Evolutionary conservation across 2,329 filamentous ascomycete species (phyloP).

Genomic region (Cladophialophora yegresii): DNA sequence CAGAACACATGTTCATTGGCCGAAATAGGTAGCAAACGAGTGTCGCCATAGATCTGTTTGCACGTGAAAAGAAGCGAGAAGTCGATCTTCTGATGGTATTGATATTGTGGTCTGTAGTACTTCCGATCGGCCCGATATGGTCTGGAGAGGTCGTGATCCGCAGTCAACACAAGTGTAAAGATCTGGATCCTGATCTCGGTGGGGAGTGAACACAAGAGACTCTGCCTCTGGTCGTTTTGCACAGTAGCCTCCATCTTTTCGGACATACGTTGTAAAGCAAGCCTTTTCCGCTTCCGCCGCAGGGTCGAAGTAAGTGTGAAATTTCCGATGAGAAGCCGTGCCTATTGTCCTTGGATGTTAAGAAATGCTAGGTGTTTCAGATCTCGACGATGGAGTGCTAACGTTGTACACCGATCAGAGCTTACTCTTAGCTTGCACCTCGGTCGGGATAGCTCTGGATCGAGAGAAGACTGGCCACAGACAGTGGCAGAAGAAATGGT

Average conservation of each 20-base stretch:
- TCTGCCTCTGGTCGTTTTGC: slow-evolving; percentile 29
- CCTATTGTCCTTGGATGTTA: background rate
- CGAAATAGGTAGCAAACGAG: slow-evolving; percentile 41
- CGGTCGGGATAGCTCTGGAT: background rate
- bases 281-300: background rate
- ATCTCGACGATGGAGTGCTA: slow-evolving; percentile 1
- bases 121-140: slow-evolving; percentile 36
- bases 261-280: background rate
- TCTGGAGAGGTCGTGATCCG: slow-evolving; percentile 31
- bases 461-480: background rate
- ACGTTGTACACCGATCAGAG: background rate
- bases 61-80: slow-evolving; percentile 45
- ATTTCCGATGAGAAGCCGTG: slow-evolving; percentile 1
- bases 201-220: slow-evolving; percentile 48
- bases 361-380: slow-evolving; percentile 9
- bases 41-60: slow-evolving; percentile 45
- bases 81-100: slow-evolving; percentile 38
- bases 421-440: background rate
- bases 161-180: slow-evolving; percentile 46
- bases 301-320: background rate
- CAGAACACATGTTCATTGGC: slow-evolving; percentile 41
- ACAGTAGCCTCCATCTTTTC: slow-evolving; percentile 5
- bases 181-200: slow-evolving; percentile 55
- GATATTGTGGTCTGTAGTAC: slow-evolving; percentile 41
- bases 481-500: background rate